These are phyloP conservation scores for Paraphoma chrysanthemicola DNA, from an alignment of 2,329 filamentous ascomycete genomes.

Conservation along the genomic window DNA sequence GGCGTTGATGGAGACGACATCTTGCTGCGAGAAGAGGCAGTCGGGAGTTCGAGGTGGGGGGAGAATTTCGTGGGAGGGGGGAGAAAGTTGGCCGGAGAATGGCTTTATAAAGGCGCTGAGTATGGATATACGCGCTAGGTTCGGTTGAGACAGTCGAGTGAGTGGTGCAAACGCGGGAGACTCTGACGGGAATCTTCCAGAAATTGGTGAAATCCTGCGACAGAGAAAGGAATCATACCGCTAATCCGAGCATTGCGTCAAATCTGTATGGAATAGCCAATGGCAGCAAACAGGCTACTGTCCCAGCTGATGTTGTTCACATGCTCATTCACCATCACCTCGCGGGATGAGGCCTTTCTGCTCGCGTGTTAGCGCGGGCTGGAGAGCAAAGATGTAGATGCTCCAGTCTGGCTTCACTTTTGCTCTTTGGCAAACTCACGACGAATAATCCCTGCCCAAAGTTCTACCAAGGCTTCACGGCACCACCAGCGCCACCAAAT, in stretches of 20 bases:
- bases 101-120: background rate
- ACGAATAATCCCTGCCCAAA: background rate
- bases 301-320: background rate
- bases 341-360: background rate
- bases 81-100: background rate
- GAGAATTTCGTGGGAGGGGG: background rate
- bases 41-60: background rate
- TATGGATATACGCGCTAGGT: background rate
- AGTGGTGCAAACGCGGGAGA: background rate
- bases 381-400: background rate
- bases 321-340: background rate
- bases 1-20: background rate
- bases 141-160: background rate
- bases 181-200: background rate
- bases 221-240: background rate
- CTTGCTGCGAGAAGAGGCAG: background rate
- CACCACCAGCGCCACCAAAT: background rate
- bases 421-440: constrained; percentile 4
- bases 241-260: too few relatives aligned
- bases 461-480: background rate
- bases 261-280: background rate
- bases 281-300: background rate
- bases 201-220: background rate
- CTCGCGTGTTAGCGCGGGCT: background rate
- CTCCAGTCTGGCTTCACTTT: background rate